Base-by-base conservation (phyloP, 2,329 filamentous ascomycete species). In the Aspergillus quadricinctus region DNA sequence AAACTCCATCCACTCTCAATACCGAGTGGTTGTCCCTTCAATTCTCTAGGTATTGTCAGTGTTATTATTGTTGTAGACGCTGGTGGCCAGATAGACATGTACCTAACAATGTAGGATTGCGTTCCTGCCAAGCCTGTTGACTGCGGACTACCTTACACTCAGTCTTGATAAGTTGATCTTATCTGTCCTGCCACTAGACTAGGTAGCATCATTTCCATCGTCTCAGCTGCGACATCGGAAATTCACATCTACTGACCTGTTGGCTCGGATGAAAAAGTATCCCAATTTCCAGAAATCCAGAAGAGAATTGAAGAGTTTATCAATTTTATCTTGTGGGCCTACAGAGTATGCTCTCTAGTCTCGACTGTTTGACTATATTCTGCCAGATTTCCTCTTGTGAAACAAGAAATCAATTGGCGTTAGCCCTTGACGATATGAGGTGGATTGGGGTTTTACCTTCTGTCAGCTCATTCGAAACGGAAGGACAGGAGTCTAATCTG, bases 281-380 rank as follows among this genome's bases (percentile, higher is more conserved):
- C 8, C 46, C 23, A 31, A 37, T 52, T 52, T 31, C 35, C 31
- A 49, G 43, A 41, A 25, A 37, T 9, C 21, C 54, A 52, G 53
- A 50, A 35, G 50, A 53, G 25, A 49, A 35, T 40, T 40, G 50
- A 49, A 51, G n/a, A 23, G 31, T 52, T 56, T 60, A 62, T 62
- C 57, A 64, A 65, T 62, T 60, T 65, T 65, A 65, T 64, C 63
- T 60, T 64, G 61, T 65, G 63, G 63, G 60, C 56, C 61, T 19
- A 21, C 40, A 4, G 8, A 19, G 8, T 49, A 27, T 54, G 45
- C 48, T 23, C 40, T 50, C 41, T 41, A 55, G 37, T 45, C 37
- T 52, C 51, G 48, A 50, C 29, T 40, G 19, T 10, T 37, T 14
- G n/a, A 21, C 49, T 57, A 48, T 55, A 52, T 57, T 49, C 40